These are phyloP conservation scores for Flaveria bidentis DNA, from an alignment of 129 eudicot genomes.

Conservation along the genomic window DNA sequence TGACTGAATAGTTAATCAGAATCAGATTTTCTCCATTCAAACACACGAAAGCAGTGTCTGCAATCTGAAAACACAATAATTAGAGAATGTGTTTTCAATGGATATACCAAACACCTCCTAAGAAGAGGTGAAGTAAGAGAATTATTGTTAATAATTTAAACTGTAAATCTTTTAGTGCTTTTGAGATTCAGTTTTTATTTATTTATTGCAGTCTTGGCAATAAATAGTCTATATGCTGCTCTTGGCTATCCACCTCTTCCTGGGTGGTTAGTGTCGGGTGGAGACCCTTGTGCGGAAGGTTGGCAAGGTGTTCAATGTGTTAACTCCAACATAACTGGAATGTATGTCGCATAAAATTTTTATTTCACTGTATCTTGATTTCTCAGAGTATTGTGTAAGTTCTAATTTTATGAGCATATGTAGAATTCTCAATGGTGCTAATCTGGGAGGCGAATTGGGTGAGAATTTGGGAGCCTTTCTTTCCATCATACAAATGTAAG, in stretches of 20 bases:
- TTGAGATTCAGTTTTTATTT: background rate
- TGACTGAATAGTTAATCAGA: too few species aligned
- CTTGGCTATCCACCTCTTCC: constrained; percentile 78
- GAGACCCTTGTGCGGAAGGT: constrained; percentile 87
- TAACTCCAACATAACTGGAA: constrained; percentile 69
- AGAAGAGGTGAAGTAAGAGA: background rate
- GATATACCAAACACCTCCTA: too few species aligned
- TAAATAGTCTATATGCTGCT: constrained; percentile 71
- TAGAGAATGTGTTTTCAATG: background rate
- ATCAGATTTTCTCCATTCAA: too few species aligned
- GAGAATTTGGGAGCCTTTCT: constrained; percentile 64
- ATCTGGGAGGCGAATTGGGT: constrained; percentile 82
- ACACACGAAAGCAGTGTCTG: too few species aligned
- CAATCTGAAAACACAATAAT: background rate
- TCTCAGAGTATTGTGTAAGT: background rate
- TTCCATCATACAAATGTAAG: constrained; percentile 82
- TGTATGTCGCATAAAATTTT: constrained; percentile 51
- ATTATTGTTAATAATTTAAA: background rate
- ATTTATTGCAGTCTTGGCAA: constrained; percentile 65
- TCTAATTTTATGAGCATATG: constrained; percentile 30
- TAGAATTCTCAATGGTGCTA: constrained; percentile 69
- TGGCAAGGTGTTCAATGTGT: constrained; percentile 98
- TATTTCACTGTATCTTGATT: constrained; percentile 5
- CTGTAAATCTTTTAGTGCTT: background rate
- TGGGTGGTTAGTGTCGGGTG: constrained; percentile 79